Evolutionary conservation across 2,329 filamentous ascomycete species (phyloP).

Genomic region (Byssothecium circinans): DNA sequence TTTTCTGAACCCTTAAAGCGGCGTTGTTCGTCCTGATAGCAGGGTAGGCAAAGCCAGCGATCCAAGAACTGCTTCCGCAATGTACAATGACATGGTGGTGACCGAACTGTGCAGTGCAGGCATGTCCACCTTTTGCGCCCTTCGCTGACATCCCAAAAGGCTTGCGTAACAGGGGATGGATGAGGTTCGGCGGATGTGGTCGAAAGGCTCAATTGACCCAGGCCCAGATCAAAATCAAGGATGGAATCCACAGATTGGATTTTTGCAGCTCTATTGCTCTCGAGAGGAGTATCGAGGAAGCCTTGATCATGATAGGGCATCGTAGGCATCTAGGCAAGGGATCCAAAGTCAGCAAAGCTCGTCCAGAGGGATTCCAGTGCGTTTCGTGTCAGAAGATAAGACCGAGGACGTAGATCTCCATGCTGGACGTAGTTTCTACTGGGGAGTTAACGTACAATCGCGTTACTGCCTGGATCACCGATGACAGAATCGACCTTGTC

Average conservation of each 20-base stretch:
- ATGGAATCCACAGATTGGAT: slow-evolving; percentile 29
- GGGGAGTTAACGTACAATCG: too few relatives aligned
- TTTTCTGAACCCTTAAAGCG: not conserved
- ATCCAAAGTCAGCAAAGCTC: too few relatives aligned
- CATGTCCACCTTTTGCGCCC: slow-evolving; percentile 16
- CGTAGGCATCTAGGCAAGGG: not conserved
- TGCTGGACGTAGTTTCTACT: too few relatives aligned
- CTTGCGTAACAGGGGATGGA: slow-evolving; percentile 30
- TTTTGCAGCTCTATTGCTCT: slow-evolving; percentile 16
- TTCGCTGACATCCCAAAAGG: slow-evolving; percentile 29
- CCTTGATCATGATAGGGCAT: slow-evolving; percentile 32
- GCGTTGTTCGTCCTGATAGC: slow-evolving; percentile 12
- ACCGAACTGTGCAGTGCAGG: not conserved
- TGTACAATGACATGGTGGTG: slow-evolving; percentile 19
- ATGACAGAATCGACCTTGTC: not conserved
- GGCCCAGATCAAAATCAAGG: slow-evolving; percentile 25
- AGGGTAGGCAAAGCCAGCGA: slow-evolving; percentile 27
- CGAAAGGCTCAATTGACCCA: slow-evolving; percentile 24
- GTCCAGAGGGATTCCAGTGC: not conserved
- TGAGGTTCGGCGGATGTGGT: slow-evolving; percentile 20
- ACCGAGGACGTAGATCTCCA: too few relatives aligned
- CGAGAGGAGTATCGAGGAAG: slow-evolving; percentile 32
- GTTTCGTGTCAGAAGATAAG: not conserved
- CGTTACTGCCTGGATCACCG: not conserved
- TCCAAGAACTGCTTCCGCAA: slow-evolving; percentile 21